These are phyloP conservation scores for Ustilago hordei DNA, from an alignment of 1,284 basidiomycete genomes.

Conservation along the genomic window DNA sequence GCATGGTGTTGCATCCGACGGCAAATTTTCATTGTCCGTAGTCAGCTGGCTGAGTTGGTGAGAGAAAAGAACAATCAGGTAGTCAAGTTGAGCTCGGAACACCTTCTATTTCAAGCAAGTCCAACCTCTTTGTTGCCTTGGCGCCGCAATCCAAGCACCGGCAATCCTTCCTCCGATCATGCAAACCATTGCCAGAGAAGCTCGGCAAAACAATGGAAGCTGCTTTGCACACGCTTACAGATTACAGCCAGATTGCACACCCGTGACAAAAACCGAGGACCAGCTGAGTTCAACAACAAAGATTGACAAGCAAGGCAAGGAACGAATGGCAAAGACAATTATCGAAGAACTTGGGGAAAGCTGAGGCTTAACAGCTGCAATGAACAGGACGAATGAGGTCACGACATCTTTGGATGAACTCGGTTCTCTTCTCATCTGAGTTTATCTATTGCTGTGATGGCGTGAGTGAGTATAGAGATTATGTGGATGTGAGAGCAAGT, in stretches of 20 bases:
- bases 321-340: background rate
- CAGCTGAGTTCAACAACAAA: background rate
- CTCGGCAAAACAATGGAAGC: background rate
- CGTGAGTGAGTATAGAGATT: background rate
- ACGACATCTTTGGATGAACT: constrained; percentile 4
- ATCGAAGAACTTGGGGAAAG: background rate
- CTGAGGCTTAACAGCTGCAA: background rate
- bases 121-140: background rate
- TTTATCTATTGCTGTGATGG: background rate
- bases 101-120: constrained; percentile 8
- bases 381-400: constrained; percentile 1
- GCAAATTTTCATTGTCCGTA: background rate
- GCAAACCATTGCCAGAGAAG: background rate
- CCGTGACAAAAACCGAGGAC: background rate
- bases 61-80: background rate
- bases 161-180: constrained; percentile 5
- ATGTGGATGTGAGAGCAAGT: background rate
- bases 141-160: constrained; percentile 2
- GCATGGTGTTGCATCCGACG: constrained; percentile 8
- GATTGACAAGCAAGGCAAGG: background rate
- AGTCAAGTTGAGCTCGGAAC: background rate
- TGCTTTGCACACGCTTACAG: background rate
- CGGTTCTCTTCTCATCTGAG: background rate
- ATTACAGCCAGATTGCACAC: background rate
- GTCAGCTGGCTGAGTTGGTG: background rate